phyloP scores from a whole-genome alignment of 257 asterid genomes.

The Lycium ferocissimum region DNA sequence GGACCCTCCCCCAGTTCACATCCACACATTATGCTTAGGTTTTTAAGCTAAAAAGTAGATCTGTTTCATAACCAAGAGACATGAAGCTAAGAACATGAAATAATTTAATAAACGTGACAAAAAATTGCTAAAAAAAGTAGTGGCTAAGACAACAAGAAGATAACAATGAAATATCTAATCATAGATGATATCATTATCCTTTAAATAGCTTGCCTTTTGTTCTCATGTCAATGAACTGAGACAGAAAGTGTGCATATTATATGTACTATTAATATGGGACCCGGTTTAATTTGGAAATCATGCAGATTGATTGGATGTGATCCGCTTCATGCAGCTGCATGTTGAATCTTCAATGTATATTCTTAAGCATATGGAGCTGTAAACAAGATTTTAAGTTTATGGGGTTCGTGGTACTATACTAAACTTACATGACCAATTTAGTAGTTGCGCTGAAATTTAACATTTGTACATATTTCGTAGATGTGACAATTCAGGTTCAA shows the following conservation, averaged over 20 bases:
- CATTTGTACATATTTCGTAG: too few species aligned
- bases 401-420: too few species aligned
- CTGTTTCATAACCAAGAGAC: constrained; percentile 22
- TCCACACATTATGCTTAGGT: constrained; percentile 28
- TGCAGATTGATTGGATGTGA: not conserved
- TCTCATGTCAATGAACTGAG: constrained; percentile 52
- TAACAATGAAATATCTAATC: constrained; percentile 43
- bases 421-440: too few species aligned
- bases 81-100: not conserved
- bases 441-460: too few species aligned
- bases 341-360: not conserved
- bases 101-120: constrained; percentile 6
- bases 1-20: constrained; percentile 35
- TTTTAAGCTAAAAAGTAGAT: constrained; percentile 18
- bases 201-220: constrained; percentile 44
- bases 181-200: constrained; percentile 42
- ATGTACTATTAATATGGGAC: constrained; percentile 34
- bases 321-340: not conserved
- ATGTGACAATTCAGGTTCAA: too few species aligned
- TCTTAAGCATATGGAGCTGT: too few species aligned
- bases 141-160: constrained; percentile 38
- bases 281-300: constrained; percentile 28
- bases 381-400: too few species aligned
- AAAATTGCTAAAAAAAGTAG: not conserved
- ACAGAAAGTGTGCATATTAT: constrained; percentile 44